Base-by-base conservation (phyloP, 2,329 filamentous ascomycete species). In the Mycogone perniciosa region DNA sequence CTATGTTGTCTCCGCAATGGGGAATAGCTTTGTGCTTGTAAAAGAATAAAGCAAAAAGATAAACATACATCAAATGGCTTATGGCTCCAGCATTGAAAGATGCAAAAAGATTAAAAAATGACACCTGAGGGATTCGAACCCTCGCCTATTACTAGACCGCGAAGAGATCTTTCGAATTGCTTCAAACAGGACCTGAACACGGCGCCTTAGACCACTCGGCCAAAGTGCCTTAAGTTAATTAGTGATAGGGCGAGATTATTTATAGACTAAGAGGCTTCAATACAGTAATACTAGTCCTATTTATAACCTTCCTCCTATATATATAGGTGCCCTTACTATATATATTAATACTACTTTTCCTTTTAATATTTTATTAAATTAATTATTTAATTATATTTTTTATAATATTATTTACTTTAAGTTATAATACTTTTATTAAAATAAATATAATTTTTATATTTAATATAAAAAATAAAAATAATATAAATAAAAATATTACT, bases 61-160 rank as follows among this genome's bases (percentile, higher is more conserved):
- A 42, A 30, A 5, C 6, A 7, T 11, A 6, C 39, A 10, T 35
- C 13, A 29, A 9, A 2, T n/a, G n/a, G 35, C 35, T 20, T 11
- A 39, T 31, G 5, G 2, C 5, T 26, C 9, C 37, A 39, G 37
- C 9, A 7, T 35, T 31, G 10, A n/a, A 44, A 44, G 31, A 33
- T 11, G 31, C 35, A 38, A 38, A 38, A 10, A 27, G 4, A 51
- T 50, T 46, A 48, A 50, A 4, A 6, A 42, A 46, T 62, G 60
- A 62, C 60, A 62, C 60, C 59, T 62, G 60, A 60, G 60, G 60
- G 60, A 62, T 59, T 62, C 60, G 60, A 62, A 62, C 60, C 60
- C 60, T 60, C 60, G 60, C 60, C 59, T 59, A 61, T 62, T 60
- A 48, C 59, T 60, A 59, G 59, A 61, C 59, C 56, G 59, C 60